Conservation (phyloP, 345 rosid genomes). For the Diplotaxis tenuifolia region DNA sequence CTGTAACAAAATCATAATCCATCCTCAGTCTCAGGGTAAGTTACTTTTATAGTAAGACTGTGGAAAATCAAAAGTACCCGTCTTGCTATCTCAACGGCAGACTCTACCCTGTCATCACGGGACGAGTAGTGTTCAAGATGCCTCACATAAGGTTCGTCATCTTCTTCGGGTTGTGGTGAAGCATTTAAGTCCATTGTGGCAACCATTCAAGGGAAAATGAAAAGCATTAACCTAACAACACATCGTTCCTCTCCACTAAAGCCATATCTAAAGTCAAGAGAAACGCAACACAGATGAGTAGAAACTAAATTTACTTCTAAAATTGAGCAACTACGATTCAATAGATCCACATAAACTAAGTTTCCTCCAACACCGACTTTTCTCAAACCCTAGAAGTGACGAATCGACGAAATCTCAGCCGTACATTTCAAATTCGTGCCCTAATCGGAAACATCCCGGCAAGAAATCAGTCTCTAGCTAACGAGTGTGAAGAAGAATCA, state of each 20-base stretch:
- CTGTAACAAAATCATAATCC: constrained; percentile 38
- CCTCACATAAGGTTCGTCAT: constrained; percentile 58
- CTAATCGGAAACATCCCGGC: background rate
- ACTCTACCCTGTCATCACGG: constrained; percentile 55
- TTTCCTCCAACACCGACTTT: constrained; percentile 17
- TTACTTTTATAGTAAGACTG: background rate
- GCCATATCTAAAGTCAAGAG: constrained; percentile 17
- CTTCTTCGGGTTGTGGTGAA: constrained; percentile 74
- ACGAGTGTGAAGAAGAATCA: constrained; percentile 23
- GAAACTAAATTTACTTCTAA: background rate
- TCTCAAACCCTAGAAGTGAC: constrained; percentile 31
- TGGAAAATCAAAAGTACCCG: constrained; percentile 47
- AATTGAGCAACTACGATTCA: constrained; percentile 1
- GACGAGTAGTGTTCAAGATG: constrained; percentile 44
- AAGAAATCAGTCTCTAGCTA: constrained; percentile 3
- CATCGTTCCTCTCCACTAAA: constrained; percentile 2
- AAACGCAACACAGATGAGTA: constrained; percentile 9
- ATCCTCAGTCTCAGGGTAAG: constrained; percentile 2
- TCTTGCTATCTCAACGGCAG: constrained; percentile 62
- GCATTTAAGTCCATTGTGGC: constrained; percentile 80
- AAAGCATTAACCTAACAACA: constrained; percentile 35
- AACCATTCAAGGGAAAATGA: constrained; percentile 54
- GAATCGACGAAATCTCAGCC: constrained; percentile 23
- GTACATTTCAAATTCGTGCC: constrained; percentile 24
- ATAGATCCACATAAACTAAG: background rate